Evolutionary conservation across 2,329 filamentous ascomycete genomes (phyloP), one percentile per base, ranked within the genome.

Genomic region (Fusarium longipes): DNA sequence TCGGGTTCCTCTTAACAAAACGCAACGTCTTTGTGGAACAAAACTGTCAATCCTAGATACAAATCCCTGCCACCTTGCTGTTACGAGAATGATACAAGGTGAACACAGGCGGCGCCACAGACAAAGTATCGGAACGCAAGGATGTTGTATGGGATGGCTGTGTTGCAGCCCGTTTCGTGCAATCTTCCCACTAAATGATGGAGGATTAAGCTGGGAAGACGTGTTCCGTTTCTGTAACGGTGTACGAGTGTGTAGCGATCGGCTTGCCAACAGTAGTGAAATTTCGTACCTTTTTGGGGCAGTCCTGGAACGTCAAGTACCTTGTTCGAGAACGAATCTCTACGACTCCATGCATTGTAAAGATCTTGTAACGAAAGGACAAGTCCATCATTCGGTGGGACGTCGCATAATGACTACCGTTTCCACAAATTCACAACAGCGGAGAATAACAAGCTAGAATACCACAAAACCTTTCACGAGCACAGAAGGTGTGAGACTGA

Each of bases 361-460:
- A 33, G 4, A 14, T 22, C 20, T 62, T 9, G 12, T n/a, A 9
- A n/a, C 18, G 9, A 10, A 36, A 11, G 42, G 25, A 48, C 30
- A 49, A 5, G 33, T 32, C 11, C 12, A 33, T 39, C 27, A 18
- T 47, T 52, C 20, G 18, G 27, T 39, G 25, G 40, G 29, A 39
- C 18, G 22, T 24, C 43, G 33, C 12, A 18, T 17, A 24, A 38
- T 33, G 25, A 17, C 11, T 40, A 12, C 14, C 44, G 33, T 27
- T 38, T 38, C 11, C 48, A 65, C 48, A 58, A 38, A 33, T 57
- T 66, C 58, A 73, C 63, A 36, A 27, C 58, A 60, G 60, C 63
- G 68, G 70, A 73, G 66, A 70, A 64, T 67, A 63, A 48, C 18
- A 42, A 60, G 30, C 29, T 22, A 49, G 33, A 18, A 36, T 33